These are phyloP conservation scores for Kalaharituber pfeilii DNA, from an alignment of 2,329 filamentous ascomycete genomes.

Conservation along the genomic window DNA sequence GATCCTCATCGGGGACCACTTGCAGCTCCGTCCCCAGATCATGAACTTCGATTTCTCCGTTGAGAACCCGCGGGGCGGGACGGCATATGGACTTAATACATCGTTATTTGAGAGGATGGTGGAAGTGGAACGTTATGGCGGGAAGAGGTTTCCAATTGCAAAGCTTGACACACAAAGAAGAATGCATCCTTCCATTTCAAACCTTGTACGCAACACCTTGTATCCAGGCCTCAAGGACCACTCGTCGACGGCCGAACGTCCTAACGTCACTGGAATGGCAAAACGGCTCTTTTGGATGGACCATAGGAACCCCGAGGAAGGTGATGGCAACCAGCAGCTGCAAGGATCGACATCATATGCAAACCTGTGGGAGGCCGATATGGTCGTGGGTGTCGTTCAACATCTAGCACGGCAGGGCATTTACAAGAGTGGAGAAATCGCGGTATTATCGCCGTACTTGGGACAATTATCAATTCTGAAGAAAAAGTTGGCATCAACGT, in stretches of 20 bases:
- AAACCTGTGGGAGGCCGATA: slow-evolving; percentile 21
- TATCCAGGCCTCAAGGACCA: slow-evolving; percentile 42
- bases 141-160: not conserved
- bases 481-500: slow-evolving; percentile 20
- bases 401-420: slow-evolving; percentile 32
- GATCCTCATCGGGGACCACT: slow-evolving; percentile 47
- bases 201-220: slow-evolving; percentile 39
- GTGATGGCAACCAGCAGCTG: slow-evolving; percentile 24
- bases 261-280: slow-evolving; percentile 38
- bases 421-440: slow-evolving; percentile 31
- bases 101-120: slow-evolving; percentile 45
- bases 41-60: slow-evolving; percentile 38
- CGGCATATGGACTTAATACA: slow-evolving; percentile 38
- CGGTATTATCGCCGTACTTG: slow-evolving; percentile 28
- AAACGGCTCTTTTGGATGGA: slow-evolving; percentile 44
- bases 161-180: slow-evolving; percentile 41
- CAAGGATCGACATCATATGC: slow-evolving; percentile 30
- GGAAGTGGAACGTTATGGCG: slow-evolving; percentile 3
- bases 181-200: slow-evolving; percentile 47
- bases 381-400: slow-evolving; percentile 27
- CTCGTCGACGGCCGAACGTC: slow-evolving; percentile 27
- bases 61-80: slow-evolving; percentile 33
- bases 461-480: slow-evolving; percentile 24
- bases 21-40: slow-evolving; percentile 43
- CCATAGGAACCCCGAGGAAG: slow-evolving; percentile 36